Evolutionary conservation across 148 eudicot genomes (phyloP).

Genomic region (Spergularia bocconei): DNA sequence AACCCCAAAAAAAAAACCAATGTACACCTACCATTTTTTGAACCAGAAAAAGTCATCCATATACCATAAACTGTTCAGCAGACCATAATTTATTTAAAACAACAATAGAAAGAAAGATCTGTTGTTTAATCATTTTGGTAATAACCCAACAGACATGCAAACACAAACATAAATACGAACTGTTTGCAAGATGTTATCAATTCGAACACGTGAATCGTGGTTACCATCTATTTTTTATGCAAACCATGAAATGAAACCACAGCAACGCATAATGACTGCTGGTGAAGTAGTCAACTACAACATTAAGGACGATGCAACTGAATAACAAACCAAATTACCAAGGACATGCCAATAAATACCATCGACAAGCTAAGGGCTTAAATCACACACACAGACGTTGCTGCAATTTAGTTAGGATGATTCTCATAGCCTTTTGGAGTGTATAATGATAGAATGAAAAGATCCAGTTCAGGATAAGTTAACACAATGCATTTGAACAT

Average conservation of each 20-base stretch:
- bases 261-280: background rate
- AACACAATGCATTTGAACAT: too few relatives aligned
- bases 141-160: too few relatives aligned
- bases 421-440: too few relatives aligned
- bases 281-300: background rate
- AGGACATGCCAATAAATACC: background rate
- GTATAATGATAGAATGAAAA: too few relatives aligned
- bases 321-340: background rate
- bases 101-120: background rate
- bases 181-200: background rate
- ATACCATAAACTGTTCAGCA: background rate
- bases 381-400: background rate
- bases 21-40: too few relatives aligned
- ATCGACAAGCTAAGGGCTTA: background rate
- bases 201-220: background rate
- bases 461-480: too few relatives aligned
- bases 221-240: background rate
- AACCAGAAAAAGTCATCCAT: background rate
- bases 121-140: background rate
- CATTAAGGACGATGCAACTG: background rate
- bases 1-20: too few relatives aligned
- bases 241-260: background rate
- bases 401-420: too few relatives aligned
- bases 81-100: background rate
- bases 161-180: too few relatives aligned